Evolutionary conservation across 345 rosid species (phyloP), one percentile per base, ranked within the genome.

Genomic region (Sonneratia caseolaris): DNA sequence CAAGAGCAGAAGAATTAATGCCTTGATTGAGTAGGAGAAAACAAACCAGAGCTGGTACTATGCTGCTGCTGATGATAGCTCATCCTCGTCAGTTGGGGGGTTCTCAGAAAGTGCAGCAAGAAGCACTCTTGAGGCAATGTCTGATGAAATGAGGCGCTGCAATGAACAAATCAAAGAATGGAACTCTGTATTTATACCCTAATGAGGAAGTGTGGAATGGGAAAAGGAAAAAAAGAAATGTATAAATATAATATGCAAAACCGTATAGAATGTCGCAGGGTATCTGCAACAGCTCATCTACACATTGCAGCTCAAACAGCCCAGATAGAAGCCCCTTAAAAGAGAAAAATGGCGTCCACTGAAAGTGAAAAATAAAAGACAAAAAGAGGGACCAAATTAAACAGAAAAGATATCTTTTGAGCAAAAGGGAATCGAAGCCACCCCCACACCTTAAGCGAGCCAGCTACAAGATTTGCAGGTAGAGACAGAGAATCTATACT

Each of bases 201-300:
- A 66, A 66, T 61, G 66, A 51, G 70, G 70, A 40, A 51, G 61
- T 40, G 69, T 61, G 64, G 69, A 57, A 75, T 32, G 35, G 64
- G 73, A 74, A 74, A 62, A 35, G 70, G 56, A 24, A 68, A 42
- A n/a, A 66, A 75, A 42, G 45, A 42, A 35, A 21, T 67, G 16
- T 84, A 84, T 84, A 84, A 47, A 47, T 8, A 47, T 47, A 4
- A 42, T 80, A 81, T 79, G 83, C 81, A 73, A 53, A 70, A 21
- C 64, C 47, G 11, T 16, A 22, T 43, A 72, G 59, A 59, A 59
- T 59, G 64, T 24, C 27, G 69, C 21, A 36, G 59, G 59, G 72
- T 62, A 14, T 35, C 68, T 69, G 35, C 68, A 68, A 59, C 71
- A 74, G 71, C 72, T 68, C 66, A 19, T 36, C 37, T 67, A 56